Conservation (phyloP, 305 asterid species). For the Rubia peregrina region DNA sequence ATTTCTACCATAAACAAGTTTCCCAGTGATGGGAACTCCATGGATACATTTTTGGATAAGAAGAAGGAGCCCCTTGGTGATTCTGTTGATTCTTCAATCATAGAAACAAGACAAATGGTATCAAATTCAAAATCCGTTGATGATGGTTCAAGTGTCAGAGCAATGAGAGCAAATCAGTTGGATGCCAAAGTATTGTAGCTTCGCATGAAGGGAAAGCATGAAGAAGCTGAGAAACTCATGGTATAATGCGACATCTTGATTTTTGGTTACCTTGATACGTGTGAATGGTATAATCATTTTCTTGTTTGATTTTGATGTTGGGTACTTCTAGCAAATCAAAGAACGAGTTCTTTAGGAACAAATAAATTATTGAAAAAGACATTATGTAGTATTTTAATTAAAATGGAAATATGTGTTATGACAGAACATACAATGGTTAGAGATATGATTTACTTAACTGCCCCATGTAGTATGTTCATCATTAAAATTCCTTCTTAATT, state of each 20-base stretch:
- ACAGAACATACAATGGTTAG: neutral
- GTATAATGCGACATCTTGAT: slow-evolving; percentile 30
- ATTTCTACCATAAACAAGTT: slow-evolving; percentile 61
- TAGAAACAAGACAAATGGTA: slow-evolving; percentile 24
- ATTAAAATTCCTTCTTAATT: neutral
- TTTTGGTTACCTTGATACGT: neutral
- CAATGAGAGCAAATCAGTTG: slow-evolving; percentile 73
- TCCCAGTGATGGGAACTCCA: slow-evolving; percentile 62
- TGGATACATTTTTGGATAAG: slow-evolving; percentile 34
- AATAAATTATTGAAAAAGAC: neutral
- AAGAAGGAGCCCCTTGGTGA: slow-evolving; percentile 28
- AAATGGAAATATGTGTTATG: neutral
- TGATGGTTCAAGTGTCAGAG: slow-evolving; percentile 28
- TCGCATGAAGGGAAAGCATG: slow-evolving; percentile 87
- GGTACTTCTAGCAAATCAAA: neutral
- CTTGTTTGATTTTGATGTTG: neutral
- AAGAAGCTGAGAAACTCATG: slow-evolving; percentile 77
- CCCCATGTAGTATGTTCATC: neutral
- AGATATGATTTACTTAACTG: neutral
- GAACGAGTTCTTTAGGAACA: neutral
- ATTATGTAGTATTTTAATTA: neutral
- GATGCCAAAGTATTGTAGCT: slow-evolving; percentile 94
- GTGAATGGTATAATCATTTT: neutral
- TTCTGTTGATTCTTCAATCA: slow-evolving; percentile 27
- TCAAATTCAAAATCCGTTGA: slow-evolving; percentile 26